Base-by-base conservation (phyloP, 148 eudicot genomes). In the Rhododendron simsii region DNA sequence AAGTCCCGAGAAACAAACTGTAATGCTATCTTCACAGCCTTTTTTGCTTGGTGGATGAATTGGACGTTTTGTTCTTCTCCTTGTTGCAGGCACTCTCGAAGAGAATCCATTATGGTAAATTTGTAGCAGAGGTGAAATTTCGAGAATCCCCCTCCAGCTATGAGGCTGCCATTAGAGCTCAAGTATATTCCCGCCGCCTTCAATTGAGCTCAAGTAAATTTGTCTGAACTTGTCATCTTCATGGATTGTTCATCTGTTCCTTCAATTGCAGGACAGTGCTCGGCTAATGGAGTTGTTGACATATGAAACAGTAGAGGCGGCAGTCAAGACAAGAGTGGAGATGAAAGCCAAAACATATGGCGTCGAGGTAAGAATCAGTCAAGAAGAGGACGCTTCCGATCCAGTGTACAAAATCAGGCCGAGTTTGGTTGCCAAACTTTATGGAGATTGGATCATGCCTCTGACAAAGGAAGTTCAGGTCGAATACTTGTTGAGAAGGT, bases 71-170 rank as follows among this genome's bases (percentile, higher is more conserved):
- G 39, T 74, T 81, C 74, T 81, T 14, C 37, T 75, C 35, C 48
- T 79, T 16, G 63, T 76, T 84, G 87, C 90, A 94, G 96, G 92
- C 93, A 63, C 96, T 94, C 16, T 94, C 96, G 5, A 94, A 94
- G 86, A 87, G 96, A 88, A 92, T 94, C 84, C 96, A 94, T 77
- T 94, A 92, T 63, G 96, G 96, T 47, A 94, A 94, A 91, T 94
- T 90, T 89, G 96, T 94, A 33, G 96, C 94, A 63, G 96, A 94
- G 77, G 96, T 95, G 75, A 94, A 94, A 81, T 94, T 94, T 71
- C 91, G 85, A 82, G 96, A 92, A 86, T 89, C 96, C 41, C 94
- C 96, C 81, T 88, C 90, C 20, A 81, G 89, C 81, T 94, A 92
- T 83, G 90, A 90, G 86, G 81, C 90, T 50, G 96, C 95, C 53